These are phyloP conservation scores for Ustilago trichophora DNA, from an alignment of 1,284 basidiomycete species.

Conservation along the genomic window DNA sequence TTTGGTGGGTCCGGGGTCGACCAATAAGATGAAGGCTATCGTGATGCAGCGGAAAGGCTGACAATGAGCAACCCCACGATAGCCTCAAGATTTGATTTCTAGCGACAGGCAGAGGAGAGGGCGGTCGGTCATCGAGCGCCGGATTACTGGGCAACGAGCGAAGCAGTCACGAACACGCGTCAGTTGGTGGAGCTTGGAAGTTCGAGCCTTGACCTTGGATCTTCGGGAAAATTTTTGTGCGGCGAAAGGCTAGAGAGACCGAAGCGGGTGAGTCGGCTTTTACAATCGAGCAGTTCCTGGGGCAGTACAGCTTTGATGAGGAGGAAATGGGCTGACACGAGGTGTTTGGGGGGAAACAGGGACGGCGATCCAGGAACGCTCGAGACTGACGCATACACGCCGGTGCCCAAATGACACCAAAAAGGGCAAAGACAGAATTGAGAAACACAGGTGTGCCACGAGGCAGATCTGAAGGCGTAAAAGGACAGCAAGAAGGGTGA, in stretches of 20 bases:
- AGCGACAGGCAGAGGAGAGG: not conserved
- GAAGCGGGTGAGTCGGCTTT: conserved; percentile 8
- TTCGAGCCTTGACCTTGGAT: not conserved
- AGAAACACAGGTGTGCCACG: conserved; percentile 12
- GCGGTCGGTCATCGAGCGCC: conserved; percentile 1
- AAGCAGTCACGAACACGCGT: not conserved
- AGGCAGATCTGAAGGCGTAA: conserved; percentile 2
- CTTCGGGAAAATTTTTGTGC: not conserved
- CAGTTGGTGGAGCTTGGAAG: conserved; percentile 1
- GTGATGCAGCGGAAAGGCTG: conserved; percentile 1
- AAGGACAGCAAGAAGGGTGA: not conserved
- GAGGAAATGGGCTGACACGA: conserved; percentile 1
- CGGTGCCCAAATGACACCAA: conserved; percentile 7
- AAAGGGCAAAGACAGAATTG: not conserved
- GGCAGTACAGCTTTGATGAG: not conserved
- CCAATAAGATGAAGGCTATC: conserved; percentile 29
- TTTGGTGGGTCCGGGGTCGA: conserved; percentile 30
- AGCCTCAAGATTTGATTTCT: not conserved
- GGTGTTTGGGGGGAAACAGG: conserved; percentile 7
- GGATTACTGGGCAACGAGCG: not conserved
- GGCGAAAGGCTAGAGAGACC: not conserved
- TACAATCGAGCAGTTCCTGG: not conserved
- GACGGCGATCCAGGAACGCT: conserved; percentile 30
- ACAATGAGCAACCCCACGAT: not conserved
- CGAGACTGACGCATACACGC: conserved; percentile 5